phyloP scores from a whole-genome alignment of 2,329 filamentous ascomycete genomes.

The Colletotrichum sp. region DNA sequence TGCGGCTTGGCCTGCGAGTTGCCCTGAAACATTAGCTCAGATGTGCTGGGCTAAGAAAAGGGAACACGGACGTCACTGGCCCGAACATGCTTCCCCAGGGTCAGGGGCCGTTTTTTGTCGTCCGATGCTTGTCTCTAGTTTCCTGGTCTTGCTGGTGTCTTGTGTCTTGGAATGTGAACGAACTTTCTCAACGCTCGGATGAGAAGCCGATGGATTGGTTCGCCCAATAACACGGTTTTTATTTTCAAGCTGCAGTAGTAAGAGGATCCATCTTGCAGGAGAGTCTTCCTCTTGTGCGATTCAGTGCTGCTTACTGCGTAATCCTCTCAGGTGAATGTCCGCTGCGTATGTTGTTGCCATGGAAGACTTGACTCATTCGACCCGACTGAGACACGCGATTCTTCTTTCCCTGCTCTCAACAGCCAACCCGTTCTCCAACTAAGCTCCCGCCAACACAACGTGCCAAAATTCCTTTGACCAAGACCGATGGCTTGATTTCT shows the following conservation, averaged over 20 bases:
- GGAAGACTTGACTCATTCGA: neutral
- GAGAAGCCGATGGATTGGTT: neutral
- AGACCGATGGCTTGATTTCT: neutral
- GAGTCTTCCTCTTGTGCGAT: neutral
- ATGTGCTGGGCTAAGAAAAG: neutral
- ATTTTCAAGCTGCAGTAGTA: neutral
- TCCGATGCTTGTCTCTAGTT: neutral
- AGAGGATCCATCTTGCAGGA: neutral
- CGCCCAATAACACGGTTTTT: neutral
- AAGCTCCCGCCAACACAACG: neutral
- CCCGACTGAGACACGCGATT: neutral
- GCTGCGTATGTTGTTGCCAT: neutral
- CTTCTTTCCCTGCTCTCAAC: neutral
- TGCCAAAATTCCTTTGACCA: neutral
- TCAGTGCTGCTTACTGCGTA: neutral
- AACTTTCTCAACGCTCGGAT: neutral
- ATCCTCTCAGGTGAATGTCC: neutral
- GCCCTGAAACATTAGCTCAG: constrained; percentile 6
- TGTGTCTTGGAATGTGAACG: neutral
- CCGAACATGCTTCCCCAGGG: neutral
- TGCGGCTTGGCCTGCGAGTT: neutral
- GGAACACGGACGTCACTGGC: neutral
- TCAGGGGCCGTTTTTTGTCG: neutral
- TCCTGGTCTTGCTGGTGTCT: neutral
- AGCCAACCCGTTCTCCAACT: too few species aligned